Evolutionary conservation across 805 yeast genomes (phyloP), one percentile per base, ranked within the genome.

Genomic region (Candida cerambycidarum): DNA sequence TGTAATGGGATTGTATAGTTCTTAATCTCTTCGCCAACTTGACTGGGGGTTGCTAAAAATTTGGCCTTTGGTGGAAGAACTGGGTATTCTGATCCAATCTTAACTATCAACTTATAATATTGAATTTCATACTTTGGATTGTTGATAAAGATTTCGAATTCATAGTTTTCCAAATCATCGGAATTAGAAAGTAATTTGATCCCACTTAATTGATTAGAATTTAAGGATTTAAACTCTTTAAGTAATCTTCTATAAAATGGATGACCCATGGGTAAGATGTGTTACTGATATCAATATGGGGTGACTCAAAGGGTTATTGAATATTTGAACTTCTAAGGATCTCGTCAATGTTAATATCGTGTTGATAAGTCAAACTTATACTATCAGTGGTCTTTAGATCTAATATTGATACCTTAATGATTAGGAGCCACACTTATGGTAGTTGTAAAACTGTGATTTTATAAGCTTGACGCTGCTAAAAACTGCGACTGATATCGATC

Each of bases 1-100:
- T 84, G 89, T 2, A 82, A 52, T 1, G 92, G 92, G 3, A 84
- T 73, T 10, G 38, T 31, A 28, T 51, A 29, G 3, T 16, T 30
- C 37, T 38, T 42, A 5, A 30, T 47, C 2, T 51, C 53, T 5
- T 40, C 18, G 6, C 38, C 29, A 14, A 8, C 24, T 6, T 28
- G 12, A 11, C 23, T 32, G 14, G 38, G 37, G 32, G 42, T 41
- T 3, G 35, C 50, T n/a, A 77, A 54, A 54, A 82, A 82, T 45
- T 73, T 66, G 2, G 78, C 83, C 42, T 71, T 73, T 0, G 88
- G 88, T 2, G 80, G 70, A 17, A 67, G 72, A 29, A 81, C 79
- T 0, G 88, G 88, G 47, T 82, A 82, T 0, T 64, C 65, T 1
- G 60, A 52, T 2, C 71, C 60, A 15, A 79, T 62, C 32, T 58